Base-by-base conservation (phyloP, 129 eudicot genomes). In the Lonicera japonica region DNA sequence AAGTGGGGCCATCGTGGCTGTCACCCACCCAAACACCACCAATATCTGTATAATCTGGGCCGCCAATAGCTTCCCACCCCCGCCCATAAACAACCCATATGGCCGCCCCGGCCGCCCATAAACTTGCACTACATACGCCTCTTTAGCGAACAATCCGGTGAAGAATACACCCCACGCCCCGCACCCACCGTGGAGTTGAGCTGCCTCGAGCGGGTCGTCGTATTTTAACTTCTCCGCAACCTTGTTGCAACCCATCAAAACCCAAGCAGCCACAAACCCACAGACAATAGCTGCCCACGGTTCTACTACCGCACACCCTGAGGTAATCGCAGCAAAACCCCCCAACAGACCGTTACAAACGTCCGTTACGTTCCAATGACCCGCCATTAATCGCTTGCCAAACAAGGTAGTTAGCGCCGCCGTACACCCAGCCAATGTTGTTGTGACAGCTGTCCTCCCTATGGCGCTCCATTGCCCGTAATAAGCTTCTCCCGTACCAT, bases 221-320 rank as follows among this genome's bases (percentile, higher is more conserved):
- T 75, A 85, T 63, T 81, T 75, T 3, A 77, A 20, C 56, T 72
- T 85, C 69, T 74, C 84, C 0, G 92, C 92, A 0, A 78, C 63
- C 19, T 38, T 69, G 80, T 85, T 85, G 18, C 61, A 63, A 46
- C 92, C 92, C 1, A 77, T 84, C 14, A 84, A 43, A 19, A 84
- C 92, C 92, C 92, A 84, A n/a, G 87, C 59, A 5, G 92, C 82
- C 58, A 84, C 82, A 18, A 84, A 84, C 1, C 92, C 92, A 25
- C 92, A 84, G 11, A 84, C 71, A 11, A 84, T 66, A 0, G 91
- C 91, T 0, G 91, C 86, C 91, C 91, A 84, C 18, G 91, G 91
- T 64, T 84, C 91, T 0, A 84, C 92, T 57, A 84, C 92, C 0
- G 92, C 63, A 20, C 92, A 84, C 0, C 91, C 91, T 0, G 91